phyloP scores from a whole-genome alignment of 1,284 basidiomycete genomes.

The Moesziomyces sp. region DNA sequence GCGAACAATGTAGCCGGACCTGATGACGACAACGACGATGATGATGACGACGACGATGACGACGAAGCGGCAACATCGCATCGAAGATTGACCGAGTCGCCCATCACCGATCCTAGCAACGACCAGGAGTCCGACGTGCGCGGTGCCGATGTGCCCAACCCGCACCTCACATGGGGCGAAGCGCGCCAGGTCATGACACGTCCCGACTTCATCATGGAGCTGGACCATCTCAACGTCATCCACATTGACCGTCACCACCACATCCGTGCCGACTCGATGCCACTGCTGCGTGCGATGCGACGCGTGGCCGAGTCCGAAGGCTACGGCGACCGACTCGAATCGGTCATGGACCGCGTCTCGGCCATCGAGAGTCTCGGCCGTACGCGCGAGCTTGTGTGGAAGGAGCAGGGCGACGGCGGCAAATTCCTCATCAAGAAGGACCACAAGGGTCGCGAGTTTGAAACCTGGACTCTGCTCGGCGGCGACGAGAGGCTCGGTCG shows the following conservation, averaged over 20 bases:
- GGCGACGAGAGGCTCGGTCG: slow-evolving; percentile 61
- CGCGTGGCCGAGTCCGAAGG: slow-evolving; percentile 53
- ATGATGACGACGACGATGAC: slow-evolving; percentile 47
- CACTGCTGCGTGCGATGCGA: slow-evolving; percentile 58
- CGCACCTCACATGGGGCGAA: slow-evolving; percentile 62
- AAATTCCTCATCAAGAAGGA: slow-evolving; percentile 59
- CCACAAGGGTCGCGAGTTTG: slow-evolving; percentile 53
- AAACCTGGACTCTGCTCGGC: slow-evolving; percentile 58
- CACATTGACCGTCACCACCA: slow-evolving; percentile 62
- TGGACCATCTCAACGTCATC: slow-evolving; percentile 58
- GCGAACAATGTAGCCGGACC: not conserved
- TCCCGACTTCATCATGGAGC: slow-evolving; percentile 57
- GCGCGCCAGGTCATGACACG: slow-evolving; percentile 63
- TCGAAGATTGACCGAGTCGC: slow-evolving; percentile 34
- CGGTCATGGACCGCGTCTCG: slow-evolving; percentile 62
- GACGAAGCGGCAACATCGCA: slow-evolving; percentile 17
- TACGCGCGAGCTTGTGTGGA: slow-evolving; percentile 60
- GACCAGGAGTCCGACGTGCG: slow-evolving; percentile 50
- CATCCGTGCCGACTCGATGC: slow-evolving; percentile 61
- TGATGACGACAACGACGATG: slow-evolving; percentile 21
- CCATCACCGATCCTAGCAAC: slow-evolving; percentile 48
- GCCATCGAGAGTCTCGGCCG: slow-evolving; percentile 58
- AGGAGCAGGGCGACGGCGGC: slow-evolving; percentile 60
- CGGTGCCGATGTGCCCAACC: slow-evolving; percentile 57
- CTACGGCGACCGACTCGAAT: slow-evolving; percentile 56